phyloP scores from a whole-genome alignment of 2,329 filamentous ascomycete species.

The Fusarium nanum region DNA sequence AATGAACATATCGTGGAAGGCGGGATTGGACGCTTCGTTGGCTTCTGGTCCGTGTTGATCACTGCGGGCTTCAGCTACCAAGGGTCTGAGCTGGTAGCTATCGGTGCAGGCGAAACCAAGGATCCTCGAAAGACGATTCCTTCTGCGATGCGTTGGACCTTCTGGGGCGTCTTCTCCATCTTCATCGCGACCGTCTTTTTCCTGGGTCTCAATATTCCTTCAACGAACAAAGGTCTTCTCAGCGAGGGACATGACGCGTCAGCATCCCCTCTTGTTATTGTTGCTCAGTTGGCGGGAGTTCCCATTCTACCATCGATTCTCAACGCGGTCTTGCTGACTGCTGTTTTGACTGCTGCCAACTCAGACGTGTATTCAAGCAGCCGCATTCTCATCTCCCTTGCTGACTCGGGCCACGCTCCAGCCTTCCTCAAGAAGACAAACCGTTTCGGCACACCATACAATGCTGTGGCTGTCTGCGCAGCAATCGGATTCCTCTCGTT shows the following conservation, averaged over 20 bases:
- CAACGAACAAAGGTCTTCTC: slow-evolving; percentile 60
- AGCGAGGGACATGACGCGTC: slow-evolving; percentile 63
- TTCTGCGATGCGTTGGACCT: slow-evolving; percentile 46
- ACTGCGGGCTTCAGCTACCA: slow-evolving; percentile 59
- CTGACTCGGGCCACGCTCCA: slow-evolving; percentile 74
- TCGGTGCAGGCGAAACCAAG: slow-evolving; percentile 50
- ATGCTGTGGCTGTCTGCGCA: slow-evolving; percentile 63
- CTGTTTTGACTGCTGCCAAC: slow-evolving; percentile 71
- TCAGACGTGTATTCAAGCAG: slow-evolving; percentile 74
- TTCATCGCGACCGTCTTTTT: slow-evolving; percentile 29
- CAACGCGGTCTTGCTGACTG: slow-evolving; percentile 74
- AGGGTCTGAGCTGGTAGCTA: slow-evolving; percentile 47
- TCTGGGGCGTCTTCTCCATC: slow-evolving; percentile 41
- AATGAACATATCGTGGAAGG: slow-evolving; percentile 61
- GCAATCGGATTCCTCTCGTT: slow-evolving; percentile 74
- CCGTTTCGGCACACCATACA: slow-evolving; percentile 69
- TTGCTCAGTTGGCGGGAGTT: slow-evolving; percentile 74
- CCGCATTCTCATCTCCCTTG: slow-evolving; percentile 75
- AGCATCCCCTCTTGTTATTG: slow-evolving; percentile 72
- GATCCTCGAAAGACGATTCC: slow-evolving; percentile 49
- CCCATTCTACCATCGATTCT: slow-evolving; percentile 71
- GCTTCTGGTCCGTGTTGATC: slow-evolving; percentile 68
- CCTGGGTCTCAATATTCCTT: slow-evolving; percentile 23
- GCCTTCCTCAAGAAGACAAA: slow-evolving; percentile 68
- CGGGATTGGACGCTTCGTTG: slow-evolving; percentile 65